Evolutionary conservation across 257 asterid genomes (phyloP), one percentile per base, ranked within the genome.

Genomic region (Buddleja alternifolia): DNA sequence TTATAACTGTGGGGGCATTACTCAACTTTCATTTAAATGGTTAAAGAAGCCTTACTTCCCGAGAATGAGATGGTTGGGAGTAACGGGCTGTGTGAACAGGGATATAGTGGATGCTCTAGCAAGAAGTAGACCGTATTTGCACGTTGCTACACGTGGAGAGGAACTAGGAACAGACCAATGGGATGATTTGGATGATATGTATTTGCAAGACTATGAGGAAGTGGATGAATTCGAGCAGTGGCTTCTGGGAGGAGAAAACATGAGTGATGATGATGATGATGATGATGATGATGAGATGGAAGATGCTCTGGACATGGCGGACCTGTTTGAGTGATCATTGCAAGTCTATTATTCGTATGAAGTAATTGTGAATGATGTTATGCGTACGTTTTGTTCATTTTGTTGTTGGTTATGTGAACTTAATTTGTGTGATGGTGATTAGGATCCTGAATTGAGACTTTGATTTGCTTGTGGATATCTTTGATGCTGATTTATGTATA

Each of bases 41-140:
- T 60, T 94, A 36, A 94, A 83, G 77, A 94, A 79, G 74, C 97
- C 97, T 44, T 94, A 94, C 74, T 94, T 94, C 58, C 99, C 97
- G 0, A 89, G 93, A 75, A 47, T 90, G 83, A 87, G 96, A 73
- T 93, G 96, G 97, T 53, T 93, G 80, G 96, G 99, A 15, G 88
- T 93, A 34, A 75, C 86, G 1, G 88, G 90, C 8, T 75, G 81
- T 12, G 63, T 80, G 78, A 88, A 84, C 78, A 79, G 90, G 64
- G 93, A 88, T 66, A 46, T 73, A 19, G 75, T 87, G 56, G 95
- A 88, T 63, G 75, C 76, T 52, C 75, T 93, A 50, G 75, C 73
- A 15, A 78, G 84, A 77, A 85, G 82, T 52, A 88, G 96, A 69
- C 95, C 93, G 20, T 84, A 82, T 66, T 25, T 90, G 77, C 92